phyloP scores from a whole-genome alignment of 805 yeast genomes.

The Brettanomyces naardenensis region DNA sequence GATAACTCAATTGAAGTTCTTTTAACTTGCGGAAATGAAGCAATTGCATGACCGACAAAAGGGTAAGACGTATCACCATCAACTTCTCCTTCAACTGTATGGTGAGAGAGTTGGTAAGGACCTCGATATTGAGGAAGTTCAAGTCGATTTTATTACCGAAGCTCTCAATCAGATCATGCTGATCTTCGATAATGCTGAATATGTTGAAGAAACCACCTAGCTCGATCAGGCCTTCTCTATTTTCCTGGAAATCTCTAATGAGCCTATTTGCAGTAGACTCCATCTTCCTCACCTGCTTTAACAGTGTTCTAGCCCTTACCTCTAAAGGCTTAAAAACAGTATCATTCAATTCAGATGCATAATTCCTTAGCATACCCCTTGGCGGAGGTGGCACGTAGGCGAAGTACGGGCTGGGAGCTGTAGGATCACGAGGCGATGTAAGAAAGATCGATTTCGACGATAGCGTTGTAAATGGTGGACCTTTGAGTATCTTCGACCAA shows the following conservation, averaged over 20 bases:
- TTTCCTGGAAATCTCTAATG: conserved; percentile 31
- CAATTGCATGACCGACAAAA: conserved; percentile 34
- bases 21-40: conserved; percentile 43
- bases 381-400: conserved; percentile 38
- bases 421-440: conserved; percentile 43
- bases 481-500: conserved; percentile 39
- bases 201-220: conserved; percentile 52
- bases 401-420: conserved; percentile 46
- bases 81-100: conserved; percentile 42
- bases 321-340: conserved; percentile 23
- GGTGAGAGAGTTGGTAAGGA: conserved; percentile 32
- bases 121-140: conserved; percentile 41
- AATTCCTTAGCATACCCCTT: conserved; percentile 19
- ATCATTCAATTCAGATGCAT: conserved; percentile 20
- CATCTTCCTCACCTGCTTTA: conserved; percentile 18
- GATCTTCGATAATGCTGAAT: conserved; percentile 38
- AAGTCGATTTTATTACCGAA: conserved; percentile 48
- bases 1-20: conserved; percentile 40
- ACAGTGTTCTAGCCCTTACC: conserved; percentile 9
- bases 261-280: conserved; percentile 31
- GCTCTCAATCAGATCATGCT: conserved; percentile 32
- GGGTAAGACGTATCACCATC: conserved; percentile 38
- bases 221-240: conserved; percentile 36
- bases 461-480: conserved; percentile 31
- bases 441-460: conserved; percentile 41